phyloP scores from a whole-genome alignment of 108 stramenopile genomes.

The Cyclotella choctawhatcheeana region DNA sequence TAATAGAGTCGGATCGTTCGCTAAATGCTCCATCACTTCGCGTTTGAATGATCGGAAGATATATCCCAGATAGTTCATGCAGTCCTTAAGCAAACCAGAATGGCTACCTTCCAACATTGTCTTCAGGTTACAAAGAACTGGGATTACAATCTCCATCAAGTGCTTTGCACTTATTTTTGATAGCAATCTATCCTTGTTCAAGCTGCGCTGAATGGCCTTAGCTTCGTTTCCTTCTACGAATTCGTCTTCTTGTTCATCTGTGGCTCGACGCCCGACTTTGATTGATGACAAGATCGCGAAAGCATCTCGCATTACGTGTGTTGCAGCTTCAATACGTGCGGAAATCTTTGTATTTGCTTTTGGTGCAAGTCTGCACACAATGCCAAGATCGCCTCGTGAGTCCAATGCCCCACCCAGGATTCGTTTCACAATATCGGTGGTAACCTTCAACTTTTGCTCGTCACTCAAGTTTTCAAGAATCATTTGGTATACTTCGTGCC shows the following conservation, averaged over 20 bases:
- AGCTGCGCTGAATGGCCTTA: conserved; percentile 65
- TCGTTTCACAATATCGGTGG: conserved; percentile 87
- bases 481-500: conserved; percentile 80
- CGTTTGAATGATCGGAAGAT: conserved; percentile 79
- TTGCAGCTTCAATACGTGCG: conserved; percentile 54
- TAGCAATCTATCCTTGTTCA: conserved; percentile 82
- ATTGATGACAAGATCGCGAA: conserved; percentile 68
- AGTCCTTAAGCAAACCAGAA: conserved; percentile 84
- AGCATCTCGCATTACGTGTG: conserved; percentile 72
- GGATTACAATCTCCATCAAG: conserved; percentile 90
- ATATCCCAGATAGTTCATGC: conserved; percentile 85
- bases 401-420: conserved; percentile 79
- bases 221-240: conserved; percentile 56
- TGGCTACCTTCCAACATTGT: conserved; percentile 74
- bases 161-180: conserved; percentile 92
- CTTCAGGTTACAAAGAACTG: conserved; percentile 91
- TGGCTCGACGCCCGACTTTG: conserved; percentile 62
- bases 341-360: conserved; percentile 15
- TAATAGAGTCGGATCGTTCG: conserved; percentile 76
- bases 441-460: conserved; percentile 92
- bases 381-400: conserved; percentile 65
- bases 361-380: conserved; percentile 57
- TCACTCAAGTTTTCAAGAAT: conserved; percentile 85
- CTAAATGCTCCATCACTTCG: conserved; percentile 86
- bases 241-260: conserved; percentile 60